Percentiles rank a stretch among this genome's conserved stretches.
These are phyloP conservation scores for Omphalotus guepiniiformis DNA, from an alignment of 768 basidiomycete species.

Conservation along the genomic window DNA sequence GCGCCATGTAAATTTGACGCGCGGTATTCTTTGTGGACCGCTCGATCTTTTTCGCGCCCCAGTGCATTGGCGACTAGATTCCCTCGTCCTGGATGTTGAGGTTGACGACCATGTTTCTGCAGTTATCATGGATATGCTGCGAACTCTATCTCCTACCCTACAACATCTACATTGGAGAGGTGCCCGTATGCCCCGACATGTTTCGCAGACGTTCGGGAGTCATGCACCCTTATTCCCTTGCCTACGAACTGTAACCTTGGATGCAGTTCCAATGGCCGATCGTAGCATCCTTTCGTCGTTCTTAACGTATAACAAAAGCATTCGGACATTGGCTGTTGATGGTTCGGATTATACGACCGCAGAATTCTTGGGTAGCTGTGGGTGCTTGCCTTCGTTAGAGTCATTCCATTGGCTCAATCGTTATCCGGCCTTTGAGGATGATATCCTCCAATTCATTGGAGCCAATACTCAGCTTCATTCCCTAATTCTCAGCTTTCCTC, in stretches of 20 bases:
- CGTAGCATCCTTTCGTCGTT: slow-evolving; percentile 10
- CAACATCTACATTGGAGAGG: slow-evolving; percentile 3
- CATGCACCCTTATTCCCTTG: slow-evolving; percentile 13
- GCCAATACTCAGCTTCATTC: slow-evolving; percentile 23
- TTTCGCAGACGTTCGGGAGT: not conserved
- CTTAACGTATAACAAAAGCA: slow-evolving; percentile 1
- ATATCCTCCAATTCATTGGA: slow-evolving; percentile 18
- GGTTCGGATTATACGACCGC: not conserved
- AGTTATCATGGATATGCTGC: not conserved
- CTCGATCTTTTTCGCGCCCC: slow-evolving; percentile 3
- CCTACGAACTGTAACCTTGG: slow-evolving; percentile 18
- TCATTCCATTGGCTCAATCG: slow-evolving; percentile 19
- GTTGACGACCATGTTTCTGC: not conserved
- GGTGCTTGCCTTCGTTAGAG: slow-evolving; percentile 19
- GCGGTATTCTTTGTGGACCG: not conserved
- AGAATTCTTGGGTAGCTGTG: slow-evolving; percentile 13
- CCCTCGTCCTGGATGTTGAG: slow-evolving; percentile 2
- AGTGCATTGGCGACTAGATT: slow-evolving; percentile 1
- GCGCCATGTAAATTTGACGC: slow-evolving; percentile 21
- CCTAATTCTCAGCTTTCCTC: slow-evolving; percentile 15
- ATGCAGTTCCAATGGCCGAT: slow-evolving; percentile 16
- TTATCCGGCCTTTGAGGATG: slow-evolving; percentile 8
- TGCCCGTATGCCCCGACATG: not conserved
- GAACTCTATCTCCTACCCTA: not conserved
- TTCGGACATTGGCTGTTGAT: slow-evolving; percentile 14